Evolutionary conservation across 257 asterid species (phyloP), one percentile per base, ranked within the genome.

Genomic region (Vinca minor): DNA sequence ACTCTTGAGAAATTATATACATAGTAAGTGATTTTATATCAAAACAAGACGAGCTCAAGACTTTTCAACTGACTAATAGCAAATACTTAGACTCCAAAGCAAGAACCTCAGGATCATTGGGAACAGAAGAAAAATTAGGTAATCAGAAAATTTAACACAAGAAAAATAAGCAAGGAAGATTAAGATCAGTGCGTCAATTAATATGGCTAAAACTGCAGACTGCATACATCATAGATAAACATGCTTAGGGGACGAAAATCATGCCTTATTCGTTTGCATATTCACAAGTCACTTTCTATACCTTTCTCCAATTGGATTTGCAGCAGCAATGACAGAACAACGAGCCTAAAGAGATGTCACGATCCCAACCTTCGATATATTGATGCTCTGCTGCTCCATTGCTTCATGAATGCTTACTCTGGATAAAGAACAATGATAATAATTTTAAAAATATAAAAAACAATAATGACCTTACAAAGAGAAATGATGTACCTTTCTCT

Each of bases 361-460:
- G 36, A 93, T 93, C 68, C 98, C 99, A 70, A 97, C 99, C 81
- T 93, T 89, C 36, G 97, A 93, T 77, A 93, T 93, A 78, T 96
- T 93, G 56, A 93, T 93, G 70, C 97, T 93, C 79, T 93, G 99
- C 81, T 93, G 99, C 76, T 93, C 99, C 99, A 89, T 93, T 46
- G 97, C 99, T 78, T 93, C 99, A 63, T 93, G 99, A 74, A 89
- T 89, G 75, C 99, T 93, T 67, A 93, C 99, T 82, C 99, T 92
- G 83, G 70, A 77, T 59, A 38, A 74, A 14, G 23, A 47, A 64
- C 47, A 31, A 15, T 31, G 17, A 56, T 31, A 31, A 8, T 18
- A 17, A 5, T 29, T 29, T 72, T 41, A 4, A n/a, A n/a, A n/a
- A 41, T 41, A 4, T 1, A 1, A 4, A 42, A 1, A 11, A 38